These are phyloP conservation scores for Santalum album DNA, from an alignment of 164 flowering plant species.

Conservation along the genomic window DNA sequence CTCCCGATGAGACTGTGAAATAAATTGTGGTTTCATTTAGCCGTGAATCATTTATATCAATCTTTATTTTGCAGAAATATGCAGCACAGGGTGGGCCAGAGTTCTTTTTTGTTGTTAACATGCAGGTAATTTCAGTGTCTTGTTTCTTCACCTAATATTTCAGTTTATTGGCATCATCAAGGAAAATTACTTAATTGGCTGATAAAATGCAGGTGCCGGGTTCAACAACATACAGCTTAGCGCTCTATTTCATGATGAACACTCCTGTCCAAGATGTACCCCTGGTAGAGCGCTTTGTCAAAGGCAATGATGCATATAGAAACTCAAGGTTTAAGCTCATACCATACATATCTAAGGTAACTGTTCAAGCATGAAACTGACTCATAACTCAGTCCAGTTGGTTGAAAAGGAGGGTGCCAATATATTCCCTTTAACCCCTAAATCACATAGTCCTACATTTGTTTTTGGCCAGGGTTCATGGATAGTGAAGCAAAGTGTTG, in stretches of 20 bases:
- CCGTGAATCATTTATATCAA: not conserved
- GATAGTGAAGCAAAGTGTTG: conserved; percentile 97
- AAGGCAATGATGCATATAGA: conserved; percentile 79
- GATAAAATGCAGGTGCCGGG: conserved; percentile 72
- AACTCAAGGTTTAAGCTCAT: conserved; percentile 92
- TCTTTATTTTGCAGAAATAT: conserved; percentile 46
- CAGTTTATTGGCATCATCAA: not conserved
- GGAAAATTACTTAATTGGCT: conserved; percentile 1
- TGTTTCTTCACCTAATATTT: not conserved
- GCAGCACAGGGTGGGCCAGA: conserved; percentile 74
- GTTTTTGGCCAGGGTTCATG: conserved; percentile 62
- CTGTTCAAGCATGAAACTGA: conserved; percentile 38
- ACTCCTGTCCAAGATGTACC: conserved; percentile 57
- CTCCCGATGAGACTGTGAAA: not conserved
- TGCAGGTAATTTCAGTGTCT: conserved; percentile 46
- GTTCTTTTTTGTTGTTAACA: conserved; percentile 77
- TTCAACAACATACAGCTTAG: conserved; percentile 58
- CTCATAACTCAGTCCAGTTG: not conserved
- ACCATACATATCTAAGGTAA: conserved; percentile 84
- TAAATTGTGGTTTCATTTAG: not conserved
- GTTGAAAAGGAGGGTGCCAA: not conserved
- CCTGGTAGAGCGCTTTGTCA: conserved; percentile 59
- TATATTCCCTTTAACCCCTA: no score
- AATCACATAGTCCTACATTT: no score
- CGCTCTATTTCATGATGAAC: conserved; percentile 60